Evolutionary conservation across 768 basidiomycete species (phyloP).

Genomic region (Pleurotus djamor): DNA sequence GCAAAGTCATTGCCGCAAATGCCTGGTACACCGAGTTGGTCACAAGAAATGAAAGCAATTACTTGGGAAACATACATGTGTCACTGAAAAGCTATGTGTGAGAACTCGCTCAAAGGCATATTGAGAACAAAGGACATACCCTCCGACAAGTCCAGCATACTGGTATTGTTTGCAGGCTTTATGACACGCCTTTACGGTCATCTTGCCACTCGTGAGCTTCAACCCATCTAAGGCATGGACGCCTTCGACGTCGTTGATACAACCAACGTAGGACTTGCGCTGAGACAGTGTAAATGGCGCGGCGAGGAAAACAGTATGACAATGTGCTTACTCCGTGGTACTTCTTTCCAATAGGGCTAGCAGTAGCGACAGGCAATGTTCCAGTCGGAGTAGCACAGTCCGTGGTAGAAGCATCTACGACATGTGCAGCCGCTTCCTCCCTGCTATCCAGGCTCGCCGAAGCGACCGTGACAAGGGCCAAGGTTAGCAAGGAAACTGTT

Average conservation of each 20-base stretch:
- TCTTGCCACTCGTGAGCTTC: not conserved
- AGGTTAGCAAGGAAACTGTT: conserved; percentile 7
- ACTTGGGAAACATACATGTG: not conserved
- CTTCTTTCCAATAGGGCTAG: not conserved
- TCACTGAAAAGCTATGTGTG: not conserved
- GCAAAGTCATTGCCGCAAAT: conserved; percentile 3
- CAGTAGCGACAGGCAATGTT: not conserved
- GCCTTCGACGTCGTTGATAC: conserved; percentile 1
- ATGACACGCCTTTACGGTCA: not conserved
- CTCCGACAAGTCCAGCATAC: conserved; percentile 4
- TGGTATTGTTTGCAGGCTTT: not conserved
- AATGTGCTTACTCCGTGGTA: not conserved
- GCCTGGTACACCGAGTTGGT: not conserved
- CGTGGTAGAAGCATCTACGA: conserved; percentile 4
- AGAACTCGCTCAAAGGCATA: not conserved
- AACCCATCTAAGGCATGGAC: not conserved
- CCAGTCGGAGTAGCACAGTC: not conserved
- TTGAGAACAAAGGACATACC: not conserved
- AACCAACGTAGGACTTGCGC: conserved; percentile 3
- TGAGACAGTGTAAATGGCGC: not conserved
- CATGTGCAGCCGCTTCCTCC: not conserved
- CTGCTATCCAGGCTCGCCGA: conserved; percentile 5
- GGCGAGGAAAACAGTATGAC: not conserved
- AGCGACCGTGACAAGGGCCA: conserved; percentile 1
- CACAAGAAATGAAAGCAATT: not conserved